Base-by-base conservation (phyloP, 2,329 filamentous ascomycete genomes). In the Epicoccum sorghinum region DNA sequence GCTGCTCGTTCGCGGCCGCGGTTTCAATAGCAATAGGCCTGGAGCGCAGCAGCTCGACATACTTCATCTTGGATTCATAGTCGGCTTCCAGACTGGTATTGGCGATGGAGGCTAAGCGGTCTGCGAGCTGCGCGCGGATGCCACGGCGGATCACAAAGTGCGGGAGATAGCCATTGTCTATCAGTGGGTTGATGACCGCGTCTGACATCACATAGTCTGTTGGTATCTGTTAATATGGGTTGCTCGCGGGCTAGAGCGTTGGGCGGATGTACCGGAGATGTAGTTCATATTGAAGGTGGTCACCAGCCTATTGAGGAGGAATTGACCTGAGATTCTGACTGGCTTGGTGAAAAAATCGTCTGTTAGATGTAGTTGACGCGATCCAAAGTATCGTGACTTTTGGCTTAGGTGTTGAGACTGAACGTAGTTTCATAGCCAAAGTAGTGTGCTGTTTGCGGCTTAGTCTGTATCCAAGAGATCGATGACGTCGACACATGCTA, bases 21-120 rank as follows among this genome's bases (percentile, higher is more conserved):
- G 86, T 89, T 70, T 88, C 84, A 61, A 89, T 82, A n/a, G 87
- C 88, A 58, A 90, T 89, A 9, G 86, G 86, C 32, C 82, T 78
- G 13, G 75, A 78, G 18, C 84, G 80, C n/a, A 89, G 77, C 3
- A 79, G 72, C 46, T 83, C 77, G 9, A 90, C 79, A 67, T 87
- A 89, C 23, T 75, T 75, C 82, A 88, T 86, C 70, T 89, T 90
- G 53, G 79, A 79, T 52, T 80, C 78, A 55, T 83, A 83, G 13
- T 79, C 80, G 24, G 80, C 77, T 48, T 78, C 75, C 3, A 86
- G 77, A 13, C 83, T 82, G 2, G 80, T 80, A 8, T 78, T 78
- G 24, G 78, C 73, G 60, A 89, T 87, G 35, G 78, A 77, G 33
- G 75, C 69, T 32, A 88, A 76, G 12, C 88, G 84, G 56, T 86